Conservation (phyloP, 2,329 filamentous ascomycete species). For the Chaetoscypha palmicola region DNA sequence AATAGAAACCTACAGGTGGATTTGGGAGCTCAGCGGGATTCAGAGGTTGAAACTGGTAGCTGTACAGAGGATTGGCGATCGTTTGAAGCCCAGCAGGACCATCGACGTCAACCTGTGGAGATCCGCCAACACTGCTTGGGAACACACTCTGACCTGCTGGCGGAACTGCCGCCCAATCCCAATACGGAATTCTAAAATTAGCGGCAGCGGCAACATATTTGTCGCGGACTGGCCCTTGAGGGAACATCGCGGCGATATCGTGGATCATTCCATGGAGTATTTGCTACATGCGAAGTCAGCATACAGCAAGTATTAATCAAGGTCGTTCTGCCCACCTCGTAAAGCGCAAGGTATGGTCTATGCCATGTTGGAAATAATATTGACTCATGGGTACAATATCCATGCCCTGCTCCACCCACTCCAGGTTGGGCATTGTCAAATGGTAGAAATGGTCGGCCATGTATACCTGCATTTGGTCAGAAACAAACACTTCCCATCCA, state of each 20-base stretch:
- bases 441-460: constrained; percentile 23
- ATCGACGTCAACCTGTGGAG: constrained; percentile 39
- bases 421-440: constrained; percentile 20
- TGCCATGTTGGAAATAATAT: constrained; percentile 41
- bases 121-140: constrained; percentile 41
- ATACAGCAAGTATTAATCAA: not conserved
- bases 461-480: constrained; percentile 18
- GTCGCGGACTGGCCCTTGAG: constrained; percentile 25
- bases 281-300: constrained; percentile 39
- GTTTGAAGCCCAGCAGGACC: constrained; percentile 41
- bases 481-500: not conserved
- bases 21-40: constrained; percentile 47
- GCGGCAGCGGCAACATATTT: constrained; percentile 39
- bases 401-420: constrained; percentile 15
- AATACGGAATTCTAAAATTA: constrained; percentile 40
- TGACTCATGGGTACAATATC: constrained; percentile 27
- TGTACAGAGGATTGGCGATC: constrained; percentile 46
- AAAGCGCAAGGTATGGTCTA: constrained; percentile 47
- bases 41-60: constrained; percentile 41
- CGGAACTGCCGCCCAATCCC: constrained; percentile 42
- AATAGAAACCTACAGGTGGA: constrained; percentile 43
- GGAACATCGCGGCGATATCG: constrained; percentile 35
- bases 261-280: constrained; percentile 41
- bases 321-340: constrained; percentile 39
- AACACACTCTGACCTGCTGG: constrained; percentile 42